Evolutionary conservation across 2,329 filamentous ascomycete species (phyloP), one percentile per base, ranked within the genome.

Genomic region (Sporothrix luriei): DNA sequence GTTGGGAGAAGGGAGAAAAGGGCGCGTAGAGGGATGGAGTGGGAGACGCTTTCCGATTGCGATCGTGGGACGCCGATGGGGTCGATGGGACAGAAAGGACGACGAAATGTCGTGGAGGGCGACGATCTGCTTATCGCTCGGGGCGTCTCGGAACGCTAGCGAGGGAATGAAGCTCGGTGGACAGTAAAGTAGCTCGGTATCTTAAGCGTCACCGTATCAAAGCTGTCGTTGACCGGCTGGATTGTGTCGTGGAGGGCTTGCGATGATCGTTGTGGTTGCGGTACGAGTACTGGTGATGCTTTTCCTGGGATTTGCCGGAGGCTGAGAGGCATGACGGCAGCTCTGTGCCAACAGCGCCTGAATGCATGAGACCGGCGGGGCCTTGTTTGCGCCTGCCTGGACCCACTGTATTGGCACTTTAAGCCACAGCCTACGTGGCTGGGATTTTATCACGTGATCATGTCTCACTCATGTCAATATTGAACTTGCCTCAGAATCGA

Each of bases 251-350:
- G 11, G 64, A 26, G 46, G 11, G 62, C 46, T 40, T 62, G 57
- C n/a, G 62, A 65, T 51, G 26, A 14, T 10, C 43, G 43, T 51
- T 33, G 62, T 52, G 46, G 29, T 52, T 21, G 48, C 29, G 26
- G 46, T 24, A n/a, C 9, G 10, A 5, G 38, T 40, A 43, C 7
- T 49, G 48, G 29, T 66, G 29, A 26, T 33, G 62, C 13, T 51
- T 16, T 16, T 49, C 48, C 16, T n/a, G 9, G n/a, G n/a, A 21
- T 26, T 66, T n/a, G 33, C 26, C 19, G 29, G 64, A 66, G 48
- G 64, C 48, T 66, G 64, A 66, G n/a, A 43, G 49, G 29, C 49
- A 66, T 66, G 64, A 54, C 64, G 64, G 64, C 54, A 54, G 64
- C 64, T 66, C 64, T 66, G 64, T 48, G 24, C 19, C 57, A n/a